Percentiles rank a stretch among this genome's conserved stretches.
Evolutionary conservation across 768 basidiomycete species (phyloP).

Genomic region (Sporobolomyces phaffii): DNA sequence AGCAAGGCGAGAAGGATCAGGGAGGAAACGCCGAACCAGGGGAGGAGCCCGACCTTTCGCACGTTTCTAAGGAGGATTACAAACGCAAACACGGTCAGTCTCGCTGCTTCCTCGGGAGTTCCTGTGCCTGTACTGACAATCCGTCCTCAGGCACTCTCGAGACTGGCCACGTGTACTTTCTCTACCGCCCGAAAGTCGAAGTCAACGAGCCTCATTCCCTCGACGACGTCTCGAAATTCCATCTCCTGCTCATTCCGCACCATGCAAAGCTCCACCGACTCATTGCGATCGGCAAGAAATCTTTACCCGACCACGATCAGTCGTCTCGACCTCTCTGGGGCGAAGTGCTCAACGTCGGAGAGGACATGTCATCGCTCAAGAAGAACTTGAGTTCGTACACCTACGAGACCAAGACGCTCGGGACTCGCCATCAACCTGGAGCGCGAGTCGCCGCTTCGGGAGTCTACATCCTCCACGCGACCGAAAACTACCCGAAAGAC

Average conservation of each 20-base stretch:
- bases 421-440: conserved; percentile 52
- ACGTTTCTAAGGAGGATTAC: conserved; percentile 10
- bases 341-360: conserved; percentile 53
- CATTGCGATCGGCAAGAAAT: conserved; percentile 58
- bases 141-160: conserved; percentile 50
- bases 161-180: no score
- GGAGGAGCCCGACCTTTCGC: conserved; percentile 4
- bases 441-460: conserved; percentile 58
- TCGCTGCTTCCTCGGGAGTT: no score
- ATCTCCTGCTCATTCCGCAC: conserved; percentile 59
- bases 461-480: conserved; percentile 59
- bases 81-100: conserved; percentile 30
- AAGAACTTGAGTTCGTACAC: conserved; percentile 53
- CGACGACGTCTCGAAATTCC: conserved; percentile 57
- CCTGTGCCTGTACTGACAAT: no score
- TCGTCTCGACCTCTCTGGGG: conserved; percentile 54
- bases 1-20: neutral
- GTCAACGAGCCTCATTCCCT: conserved; percentile 54
- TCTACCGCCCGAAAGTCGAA: conserved; percentile 49
- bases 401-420: conserved; percentile 61
- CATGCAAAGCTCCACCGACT: conserved; percentile 54
- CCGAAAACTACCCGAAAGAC: conserved; percentile 39
- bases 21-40: neutral
- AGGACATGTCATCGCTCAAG: conserved; percentile 53
- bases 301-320: conserved; percentile 51